Evolutionary conservation across 192 early-diverging fungal genomes (phyloP).

Genomic region (Backusella macrospora): DNA sequence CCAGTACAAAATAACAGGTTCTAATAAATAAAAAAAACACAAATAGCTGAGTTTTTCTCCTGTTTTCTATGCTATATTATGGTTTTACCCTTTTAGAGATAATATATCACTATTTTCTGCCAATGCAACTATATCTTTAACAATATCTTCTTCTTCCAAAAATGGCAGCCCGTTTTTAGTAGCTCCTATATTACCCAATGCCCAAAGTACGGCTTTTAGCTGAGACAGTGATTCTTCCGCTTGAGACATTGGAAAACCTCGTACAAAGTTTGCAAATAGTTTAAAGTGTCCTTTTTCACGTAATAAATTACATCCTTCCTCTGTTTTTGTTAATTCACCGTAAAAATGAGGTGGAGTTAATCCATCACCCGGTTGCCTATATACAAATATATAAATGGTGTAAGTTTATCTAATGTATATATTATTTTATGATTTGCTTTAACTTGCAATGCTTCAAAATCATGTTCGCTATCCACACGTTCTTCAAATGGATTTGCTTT

Average conservation of each 20-base stretch:
- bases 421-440: neutral
- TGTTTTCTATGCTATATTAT: neutral
- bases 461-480: constrained; percentile 41
- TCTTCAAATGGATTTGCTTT: constrained; percentile 43
- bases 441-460: constrained; percentile 39
- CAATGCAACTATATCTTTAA: constrained; percentile 71
- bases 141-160: constrained; percentile 69
- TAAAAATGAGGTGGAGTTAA: constrained; percentile 75
- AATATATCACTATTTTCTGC: constrained; percentile 68
- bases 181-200: constrained; percentile 80
- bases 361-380: constrained; percentile 45
- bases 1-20: constrained; percentile 75
- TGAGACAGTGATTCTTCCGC: constrained; percentile 43
- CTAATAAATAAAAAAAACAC: constrained; percentile 39
- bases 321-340: constrained; percentile 76
- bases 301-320: constrained; percentile 69
- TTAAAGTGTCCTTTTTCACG: constrained; percentile 67
- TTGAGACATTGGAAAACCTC: constrained; percentile 47
- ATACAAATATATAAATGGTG: neutral
- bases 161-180: constrained; percentile 68
- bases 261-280: constrained; percentile 61
- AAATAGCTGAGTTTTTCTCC: neutral
- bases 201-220: constrained; percentile 80
- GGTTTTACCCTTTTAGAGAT: constrained; percentile 73
- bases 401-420: neutral